Evolutionary conservation across 148 eudicot genomes (phyloP), one percentile per base, ranked within the genome.

Genomic region (Chenopodium album): DNA sequence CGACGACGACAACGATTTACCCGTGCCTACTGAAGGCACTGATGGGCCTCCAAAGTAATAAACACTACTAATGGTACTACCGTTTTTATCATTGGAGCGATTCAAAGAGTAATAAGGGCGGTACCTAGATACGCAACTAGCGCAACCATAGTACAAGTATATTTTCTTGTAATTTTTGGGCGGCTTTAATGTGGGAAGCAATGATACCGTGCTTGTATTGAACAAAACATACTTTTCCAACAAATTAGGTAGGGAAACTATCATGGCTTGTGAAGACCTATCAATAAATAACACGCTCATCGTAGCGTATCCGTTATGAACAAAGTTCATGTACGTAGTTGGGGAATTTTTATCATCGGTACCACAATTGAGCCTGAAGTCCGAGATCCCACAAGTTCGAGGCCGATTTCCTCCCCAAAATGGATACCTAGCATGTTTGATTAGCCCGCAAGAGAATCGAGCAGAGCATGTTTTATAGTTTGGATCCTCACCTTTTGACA

Each of bases 361-460:
- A 19, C 9, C 11, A 80, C 82, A 80, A 16, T 0, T 29, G 28
- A 80, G 78, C 22, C 5, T 7, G 11, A 80, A 73, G 4, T 73
- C 29, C 1, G 52, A 72, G 9, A 2, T 52, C 46, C 82, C 82
- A 20, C 82, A 80, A 48, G 23, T 62, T 4, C 46, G 2, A n/a
- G 82, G 82, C 72, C 29, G 0, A 9, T n/a, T 72, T 14, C 59
- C 59, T 9, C 82, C 82, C 72, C 72, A 80, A 73, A 80, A 80
- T 1, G 82, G 82, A 59, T 73, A 80, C 44, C 71, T 31, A 1
- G 74, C 31, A 68, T 80, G 73, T 23, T 17, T 7, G 41, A 80
- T 16, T 34, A 5, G 22, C 20, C 82, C 82, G 65, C 82, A 80
- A 13, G 78, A 73, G 17, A 28, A 46, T 22, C 14, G 48, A 29